A percentile compares a stretch with the other conserved stretches of the same genome.
Conservation (phyloP, 371 early-diverging fungal genomes). For the Amoeboaphelidium protococcarum region DNA sequence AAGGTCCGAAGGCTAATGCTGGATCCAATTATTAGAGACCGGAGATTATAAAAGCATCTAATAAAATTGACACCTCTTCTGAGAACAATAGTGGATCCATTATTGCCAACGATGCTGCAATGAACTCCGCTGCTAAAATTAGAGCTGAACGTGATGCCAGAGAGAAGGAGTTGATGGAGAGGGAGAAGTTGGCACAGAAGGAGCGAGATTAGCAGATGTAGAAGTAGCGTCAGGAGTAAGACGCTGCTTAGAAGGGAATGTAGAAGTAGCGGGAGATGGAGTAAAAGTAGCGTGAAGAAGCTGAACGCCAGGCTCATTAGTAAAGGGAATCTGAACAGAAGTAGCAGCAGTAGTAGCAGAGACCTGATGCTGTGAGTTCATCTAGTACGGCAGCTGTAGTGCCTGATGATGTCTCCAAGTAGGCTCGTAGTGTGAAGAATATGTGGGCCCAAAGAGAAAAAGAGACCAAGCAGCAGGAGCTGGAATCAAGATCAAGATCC, state of each 20-base stretch:
- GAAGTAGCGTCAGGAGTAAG: no score
- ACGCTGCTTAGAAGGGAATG: no score
- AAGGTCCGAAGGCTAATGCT: no score
- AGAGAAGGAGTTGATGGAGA: conserved; percentile 9
- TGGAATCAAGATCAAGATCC: no score
- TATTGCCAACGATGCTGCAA: no score
- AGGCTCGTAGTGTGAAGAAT: background rate
- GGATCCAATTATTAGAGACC: background rate
- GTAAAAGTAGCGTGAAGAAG: no score
- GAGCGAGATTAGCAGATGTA: no score
- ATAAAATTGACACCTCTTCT: background rate
- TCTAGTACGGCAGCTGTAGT: background rate
- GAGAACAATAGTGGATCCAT: no score
- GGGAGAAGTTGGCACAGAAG: conserved; percentile 1
- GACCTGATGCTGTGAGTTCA: no score
- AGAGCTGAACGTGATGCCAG: conserved; percentile 10
- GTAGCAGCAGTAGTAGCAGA: conserved; percentile 11
- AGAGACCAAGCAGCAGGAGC: conserved; percentile 8
- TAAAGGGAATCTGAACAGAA: no score
- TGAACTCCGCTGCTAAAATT: background rate
- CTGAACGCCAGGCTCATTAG: no score
- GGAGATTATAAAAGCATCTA: background rate
- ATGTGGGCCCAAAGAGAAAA: conserved; percentile 2
- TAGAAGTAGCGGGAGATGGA: no score
- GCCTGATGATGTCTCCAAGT: background rate